phyloP scores from a whole-genome alignment of 2,329 filamentous ascomycete genomes.

The Cordyceps cicadae region DNA sequence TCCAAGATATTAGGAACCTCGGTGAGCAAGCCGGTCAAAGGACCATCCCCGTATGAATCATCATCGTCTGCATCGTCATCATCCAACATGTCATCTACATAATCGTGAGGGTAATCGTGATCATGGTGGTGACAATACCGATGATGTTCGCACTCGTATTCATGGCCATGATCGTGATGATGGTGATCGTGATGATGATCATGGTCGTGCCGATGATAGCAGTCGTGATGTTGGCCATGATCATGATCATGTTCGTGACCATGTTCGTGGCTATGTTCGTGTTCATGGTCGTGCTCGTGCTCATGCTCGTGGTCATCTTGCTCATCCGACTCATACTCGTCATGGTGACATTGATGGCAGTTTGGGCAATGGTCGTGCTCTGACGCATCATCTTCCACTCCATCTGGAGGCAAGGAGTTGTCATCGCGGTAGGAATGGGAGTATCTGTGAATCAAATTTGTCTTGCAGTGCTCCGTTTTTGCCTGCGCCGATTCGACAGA shows the following conservation, averaged over 20 bases:
- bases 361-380: slow-evolving; percentile 25
- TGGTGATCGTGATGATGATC: slow-evolving; percentile 28
- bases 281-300: slow-evolving; percentile 12
- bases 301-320: slow-evolving; percentile 32
- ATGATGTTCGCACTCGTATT: slow-evolving; percentile 27
- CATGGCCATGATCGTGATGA: slow-evolving; percentile 34
- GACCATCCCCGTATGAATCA: slow-evolving; percentile 70
- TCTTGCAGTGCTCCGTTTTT: slow-evolving; percentile 50
- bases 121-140: slow-evolving; percentile 24
- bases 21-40: slow-evolving; percentile 75
- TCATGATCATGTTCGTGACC: slow-evolving; percentile 18
- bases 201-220: slow-evolving; percentile 19
- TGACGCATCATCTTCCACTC: slow-evolving; percentile 30
- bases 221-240: slow-evolving; percentile 25
- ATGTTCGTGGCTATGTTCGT: slow-evolving; percentile 16
- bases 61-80: slow-evolving; percentile 66
- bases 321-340: slow-evolving; percentile 43
- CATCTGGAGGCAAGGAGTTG: slow-evolving; percentile 28
- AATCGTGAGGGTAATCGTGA: slow-evolving; percentile 34
- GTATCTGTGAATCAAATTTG: slow-evolving; percentile 50
- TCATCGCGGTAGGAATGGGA: slow-evolving; percentile 36
- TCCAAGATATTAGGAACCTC: slow-evolving; percentile 92
- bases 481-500: slow-evolving; percentile 51
- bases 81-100: slow-evolving; percentile 50
- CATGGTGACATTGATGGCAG: slow-evolving; percentile 16